Conservation (phyloP, 2,329 filamentous ascomycete genomes). For the Calonectria pseudoturangicola region DNA sequence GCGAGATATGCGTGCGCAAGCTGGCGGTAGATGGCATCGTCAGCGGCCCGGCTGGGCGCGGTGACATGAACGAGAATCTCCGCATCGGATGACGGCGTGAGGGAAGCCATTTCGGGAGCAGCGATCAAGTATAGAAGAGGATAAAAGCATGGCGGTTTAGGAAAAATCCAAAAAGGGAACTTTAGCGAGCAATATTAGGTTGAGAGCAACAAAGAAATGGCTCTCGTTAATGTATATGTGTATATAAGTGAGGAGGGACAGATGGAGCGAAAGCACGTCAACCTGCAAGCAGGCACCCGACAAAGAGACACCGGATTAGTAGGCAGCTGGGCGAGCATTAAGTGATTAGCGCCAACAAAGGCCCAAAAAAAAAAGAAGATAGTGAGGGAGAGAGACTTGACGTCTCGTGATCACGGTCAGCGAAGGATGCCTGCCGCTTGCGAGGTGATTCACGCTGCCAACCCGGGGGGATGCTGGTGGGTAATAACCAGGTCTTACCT, state of each 20-base stretch:
- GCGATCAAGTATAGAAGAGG: constrained; percentile 31
- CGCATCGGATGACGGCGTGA: constrained; percentile 56
- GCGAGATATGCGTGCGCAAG: constrained; percentile 71
- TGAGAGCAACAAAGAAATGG: constrained; percentile 11
- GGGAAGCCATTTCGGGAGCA: constrained; percentile 52
- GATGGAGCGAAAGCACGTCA: not conserved
- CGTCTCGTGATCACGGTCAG: constrained; percentile 16
- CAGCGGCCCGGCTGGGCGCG: constrained; percentile 68
- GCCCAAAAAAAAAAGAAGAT: not conserved
- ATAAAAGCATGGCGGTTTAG: constrained; percentile 51
- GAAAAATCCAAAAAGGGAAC: not conserved
- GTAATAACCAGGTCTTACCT: not conserved
- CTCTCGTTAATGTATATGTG: constrained; percentile 38
- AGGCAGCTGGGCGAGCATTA: not conserved
- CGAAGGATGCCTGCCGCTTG: not conserved
- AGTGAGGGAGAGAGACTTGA: not conserved
- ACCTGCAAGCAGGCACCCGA: no score
- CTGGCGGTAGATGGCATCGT: constrained; percentile 70
- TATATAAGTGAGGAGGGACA: constrained; percentile 9
- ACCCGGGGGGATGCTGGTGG: constrained; percentile 3
- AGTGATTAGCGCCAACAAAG: not conserved
- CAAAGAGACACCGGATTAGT: no score
- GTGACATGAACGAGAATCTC: constrained; percentile 75
- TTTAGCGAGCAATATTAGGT: not conserved
- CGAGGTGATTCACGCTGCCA: constrained; percentile 14